Evolutionary conservation across 768 basidiomycete genomes (phyloP).

Genomic region (Boletus sp.): DNA sequence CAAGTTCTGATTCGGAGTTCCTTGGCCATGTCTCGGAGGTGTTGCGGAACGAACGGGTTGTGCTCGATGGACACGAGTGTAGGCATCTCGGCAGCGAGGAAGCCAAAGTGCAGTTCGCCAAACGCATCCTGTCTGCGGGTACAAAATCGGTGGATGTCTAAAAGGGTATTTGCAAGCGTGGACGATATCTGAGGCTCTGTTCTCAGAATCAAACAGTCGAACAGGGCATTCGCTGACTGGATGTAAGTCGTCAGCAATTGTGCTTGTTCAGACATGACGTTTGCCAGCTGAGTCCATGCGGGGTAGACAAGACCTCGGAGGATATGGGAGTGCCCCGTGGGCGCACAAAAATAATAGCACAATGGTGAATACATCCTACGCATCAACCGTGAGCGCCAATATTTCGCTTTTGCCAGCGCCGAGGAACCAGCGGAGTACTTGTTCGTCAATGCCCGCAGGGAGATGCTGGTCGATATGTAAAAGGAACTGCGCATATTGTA

Average conservation of each 20-base stretch:
- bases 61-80: too few species aligned
- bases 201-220: constrained; percentile 55
- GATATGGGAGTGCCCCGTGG: constrained; percentile 66
- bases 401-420: constrained; percentile 68
- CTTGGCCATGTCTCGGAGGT: constrained; percentile 46
- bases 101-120: too few species aligned
- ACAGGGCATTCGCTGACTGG: constrained; percentile 61
- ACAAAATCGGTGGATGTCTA: constrained; percentile 66
- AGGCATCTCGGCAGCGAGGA: too few species aligned
- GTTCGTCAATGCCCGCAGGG: constrained; percentile 67
- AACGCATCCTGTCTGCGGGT: constrained; percentile 50
- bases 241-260: constrained; percentile 51
- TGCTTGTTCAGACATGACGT: constrained; percentile 36
- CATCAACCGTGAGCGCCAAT: constrained; percentile 52
- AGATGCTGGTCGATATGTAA: constrained; percentile 75
- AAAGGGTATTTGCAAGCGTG: constrained; percentile 46
- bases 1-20: constrained; percentile 60
- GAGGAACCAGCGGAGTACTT: constrained; percentile 69
- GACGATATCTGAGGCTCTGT: constrained; percentile 44
- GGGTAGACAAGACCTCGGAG: constrained; percentile 76
- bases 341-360: constrained; percentile 65
- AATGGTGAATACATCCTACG: constrained; percentile 65
- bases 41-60: too few species aligned
- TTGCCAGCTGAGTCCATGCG: constrained; percentile 63
- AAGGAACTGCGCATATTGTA: constrained; percentile 70